Evolutionary conservation across 257 asterid genomes (phyloP).

Genomic region (Catharanthus roseus): DNA sequence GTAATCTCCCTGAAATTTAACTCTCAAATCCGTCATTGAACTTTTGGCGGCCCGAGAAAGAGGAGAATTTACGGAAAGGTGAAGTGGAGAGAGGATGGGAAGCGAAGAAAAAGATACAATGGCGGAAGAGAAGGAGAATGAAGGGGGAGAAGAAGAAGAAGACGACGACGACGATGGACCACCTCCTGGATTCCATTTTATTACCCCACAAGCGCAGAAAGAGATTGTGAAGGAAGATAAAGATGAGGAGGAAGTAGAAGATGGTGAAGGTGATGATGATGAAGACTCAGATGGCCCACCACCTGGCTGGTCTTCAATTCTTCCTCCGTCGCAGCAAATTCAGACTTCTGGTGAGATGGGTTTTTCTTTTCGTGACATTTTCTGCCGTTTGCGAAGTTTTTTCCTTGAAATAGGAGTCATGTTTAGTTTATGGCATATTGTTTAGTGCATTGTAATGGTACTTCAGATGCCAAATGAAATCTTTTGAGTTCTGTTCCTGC

Average conservation of each 20-base stretch:
- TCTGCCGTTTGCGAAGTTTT: not conserved
- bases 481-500: not conserved
- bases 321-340: constrained; percentile 23
- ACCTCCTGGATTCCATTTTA: constrained; percentile 68
- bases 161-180: too few relatives aligned
- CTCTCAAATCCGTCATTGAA: too few relatives aligned
- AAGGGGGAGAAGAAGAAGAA: constrained; percentile 33
- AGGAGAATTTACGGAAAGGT: not conserved
- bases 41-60: not conserved
- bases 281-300: constrained; percentile 71
- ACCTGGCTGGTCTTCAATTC: constrained; percentile 59
- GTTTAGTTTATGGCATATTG: not conserved
- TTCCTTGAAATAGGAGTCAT: too few relatives aligned
- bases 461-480: too few relatives aligned
- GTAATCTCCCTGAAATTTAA: too few relatives aligned
- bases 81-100: constrained; percentile 8
- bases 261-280: constrained; percentile 34
- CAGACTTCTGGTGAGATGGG: constrained; percentile 14
- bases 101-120: not conserved
- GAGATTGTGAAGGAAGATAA: not conserved
- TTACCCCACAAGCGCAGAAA: constrained; percentile 24
- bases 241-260: constrained; percentile 15
- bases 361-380: not conserved
- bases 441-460: not conserved
- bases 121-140: not conserved